Base-by-base conservation (phyloP, 202 grass and related monocot genomes). In the Sporobolus alterniflorus region DNA sequence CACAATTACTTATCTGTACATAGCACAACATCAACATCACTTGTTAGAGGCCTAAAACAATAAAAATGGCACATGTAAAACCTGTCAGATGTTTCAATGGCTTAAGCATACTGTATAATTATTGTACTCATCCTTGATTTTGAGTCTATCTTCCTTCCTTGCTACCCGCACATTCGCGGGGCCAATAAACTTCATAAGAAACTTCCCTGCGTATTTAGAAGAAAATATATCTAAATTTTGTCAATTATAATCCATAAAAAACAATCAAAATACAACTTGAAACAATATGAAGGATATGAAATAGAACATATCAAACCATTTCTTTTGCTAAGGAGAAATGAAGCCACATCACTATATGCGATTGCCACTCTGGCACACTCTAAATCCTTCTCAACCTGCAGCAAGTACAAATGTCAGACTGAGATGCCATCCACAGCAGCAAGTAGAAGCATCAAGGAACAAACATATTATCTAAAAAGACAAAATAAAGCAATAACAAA, bases 51-150 rank as follows among this genome's bases (percentile, higher is more conserved):
- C 41, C 56, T 54, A 18, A 1, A 67, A 52, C 54, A 6, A 29
- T 3, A 67, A 71, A 10, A 29, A n/a, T 24, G 46, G 44, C 6
- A 40, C 36, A 71, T 69, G 51, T 3, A 65, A 76, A 71, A 71
- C 9, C 76, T 42, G 64, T 41, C 14, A 55, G 34, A 85, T 30
- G 57, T 64, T 89, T 75, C 50, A 65, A 13, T 44, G 8, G 16
- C 29, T 75, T 30, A 76, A 74, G 32, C 67, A 21, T 92, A 98
- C 96, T 84, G 91, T 94, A 65, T 98, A 98, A 62, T 90, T 98
- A 64, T 98, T 98, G 52, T 98, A 98, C 73, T 98, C 93, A n/a
- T 98, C 93, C 87, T 98, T 98, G 77, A 98, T 83, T 87, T 94
- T 96, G 64, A 98, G 89, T 82, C 89, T 92, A 39, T 96, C 91